Base-by-base conservation (phyloP, 306 rosid species). In the Elaeagnus macrophylla region DNA sequence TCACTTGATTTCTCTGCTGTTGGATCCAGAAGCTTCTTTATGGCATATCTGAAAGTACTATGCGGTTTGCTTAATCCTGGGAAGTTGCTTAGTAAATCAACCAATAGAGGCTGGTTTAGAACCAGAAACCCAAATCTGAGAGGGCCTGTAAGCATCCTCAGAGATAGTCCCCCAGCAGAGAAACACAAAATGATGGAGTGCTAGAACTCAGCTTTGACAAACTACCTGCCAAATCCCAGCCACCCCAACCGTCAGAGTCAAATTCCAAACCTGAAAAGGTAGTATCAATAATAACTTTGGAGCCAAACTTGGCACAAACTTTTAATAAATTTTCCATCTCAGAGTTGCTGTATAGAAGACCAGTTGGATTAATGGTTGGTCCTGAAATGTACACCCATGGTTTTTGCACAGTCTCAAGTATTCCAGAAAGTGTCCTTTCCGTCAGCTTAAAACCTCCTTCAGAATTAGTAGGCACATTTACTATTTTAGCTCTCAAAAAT, bases 361-460 rank as follows among this genome's bases (percentile, higher is more conserved):
- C 99, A 60, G 96, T 91, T 51, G 96, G 99, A 72, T 60, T 84
- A 51, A 87, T 65, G 39, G 99, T 91, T 62, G 99, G 99, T 40
- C 99, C 99, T 69, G 89, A 91, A 70, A 91, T 82, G 78, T 80
- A 87, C 15, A 91, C 76, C 96, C 95, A 91, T 45, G 99, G 96
- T 48, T 75, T 87, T 60, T 70, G 60, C 58, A 80, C 78, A 37
- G 84, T 67, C 67, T 72, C 77, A 45, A 91, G 83, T 48, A 60
- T 68, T 60, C 70, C 71, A 48, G 71, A 51, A 64, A 91, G 93
- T 64, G 75, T 20, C 57, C 65, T 72, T 48, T 69, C 82, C n/a
- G 93, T 84, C 49, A 87, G 75, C 81, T 91, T 91, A 67, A 78
- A 91, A 45, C 89, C 95, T 1, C 60, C 79, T 49, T 61, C 71